Conservation (phyloP, 768 basidiomycete genomes). For the Russula lepida region DNA sequence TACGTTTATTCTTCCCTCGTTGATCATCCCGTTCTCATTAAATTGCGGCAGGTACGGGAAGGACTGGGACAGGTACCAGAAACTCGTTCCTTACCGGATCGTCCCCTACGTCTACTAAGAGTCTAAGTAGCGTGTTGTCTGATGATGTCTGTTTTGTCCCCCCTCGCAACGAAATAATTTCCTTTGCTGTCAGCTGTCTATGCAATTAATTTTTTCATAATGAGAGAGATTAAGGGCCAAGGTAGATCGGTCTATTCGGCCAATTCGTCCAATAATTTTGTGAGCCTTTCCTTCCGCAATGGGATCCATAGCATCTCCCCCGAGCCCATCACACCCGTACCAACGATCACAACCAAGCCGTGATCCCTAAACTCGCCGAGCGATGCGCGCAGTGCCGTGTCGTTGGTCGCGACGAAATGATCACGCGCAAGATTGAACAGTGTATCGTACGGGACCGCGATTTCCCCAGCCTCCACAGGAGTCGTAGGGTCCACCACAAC, state of each 20-base stretch:
- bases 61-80: slow-evolving; percentile 89
- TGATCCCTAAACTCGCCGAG: slow-evolving; percentile 92
- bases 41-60: slow-evolving; percentile 66
- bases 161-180: background rate
- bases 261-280: slow-evolving; percentile 29
- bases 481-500: slow-evolving; percentile 7
- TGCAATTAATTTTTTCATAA: background rate
- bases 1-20: slow-evolving; percentile 5
- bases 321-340: slow-evolving; percentile 25
- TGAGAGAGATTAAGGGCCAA: background rate
- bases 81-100: slow-evolving; percentile 77
- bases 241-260: background rate
- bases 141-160: background rate
- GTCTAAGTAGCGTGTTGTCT: background rate
- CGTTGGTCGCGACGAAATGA: slow-evolving; percentile 83
- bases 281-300: slow-evolving; percentile 65
- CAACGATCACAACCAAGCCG: slow-evolving; percentile 54
- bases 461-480: slow-evolving; percentile 39
- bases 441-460: slow-evolving; percentile 54
- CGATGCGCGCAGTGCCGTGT: slow-evolving; percentile 71
- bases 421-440: slow-evolving; percentile 70
- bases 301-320: slow-evolving; percentile 82
- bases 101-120: slow-evolving; percentile 73
- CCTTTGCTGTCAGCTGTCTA: background rate
- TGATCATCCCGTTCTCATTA: background rate